Evolutionary conservation across 2,329 filamentous ascomycete species (phyloP), one percentile per base, ranked within the genome.

Genomic region (Drechslerella coelobrocha): DNA sequence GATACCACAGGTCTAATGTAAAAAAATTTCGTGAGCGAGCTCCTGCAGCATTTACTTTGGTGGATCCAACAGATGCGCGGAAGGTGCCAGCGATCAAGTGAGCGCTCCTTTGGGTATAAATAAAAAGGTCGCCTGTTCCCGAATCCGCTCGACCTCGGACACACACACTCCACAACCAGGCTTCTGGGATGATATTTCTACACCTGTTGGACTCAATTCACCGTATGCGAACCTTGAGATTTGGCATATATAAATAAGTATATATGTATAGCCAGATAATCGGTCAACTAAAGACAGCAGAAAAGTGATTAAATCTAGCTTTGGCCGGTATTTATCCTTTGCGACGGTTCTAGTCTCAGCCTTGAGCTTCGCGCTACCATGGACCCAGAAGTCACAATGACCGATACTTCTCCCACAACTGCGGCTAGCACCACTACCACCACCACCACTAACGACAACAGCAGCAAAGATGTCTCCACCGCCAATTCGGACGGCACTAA

Each of bases 61-160:
- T 14, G 34, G 17, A 39, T 39, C 34, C 12, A 39, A n/a, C 3
- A 6, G 4, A 39, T 14, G 12, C 12, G 34, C 34, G 34, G 34
- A 10, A 6, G 12, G 34, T 39, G 34, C 5, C 34, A 39, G 34
- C 5, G 12, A 39, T n/a, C n/a, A n/a, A n/a, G n/a, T n/a, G n/a
- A n/a, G n/a, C n/a, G n/a, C n/a, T n/a, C 26, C 8, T 27, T 27
- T 26, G 21, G 41, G 48, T 19, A 52, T 26, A 26, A 19, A 5
- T 26, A 10, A 48, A 41, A 48, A 31, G 5, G 39, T 48, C 7
- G n/a, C 34, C 54, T 12, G 10, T 45, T 37, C 23, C 54, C 39
- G n/a, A 41, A 39, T 41, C 52, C 52, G 21, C 37, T 55, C 19
- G 52, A 26, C 52, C 52, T 55, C 52, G 52, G 31, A 9, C 27